Percentiles rank a stretch among this genome's conserved stretches.
phyloP scores from a whole-genome alignment of 176 grass and related monocot species.

The Oryza punctata region DNA sequence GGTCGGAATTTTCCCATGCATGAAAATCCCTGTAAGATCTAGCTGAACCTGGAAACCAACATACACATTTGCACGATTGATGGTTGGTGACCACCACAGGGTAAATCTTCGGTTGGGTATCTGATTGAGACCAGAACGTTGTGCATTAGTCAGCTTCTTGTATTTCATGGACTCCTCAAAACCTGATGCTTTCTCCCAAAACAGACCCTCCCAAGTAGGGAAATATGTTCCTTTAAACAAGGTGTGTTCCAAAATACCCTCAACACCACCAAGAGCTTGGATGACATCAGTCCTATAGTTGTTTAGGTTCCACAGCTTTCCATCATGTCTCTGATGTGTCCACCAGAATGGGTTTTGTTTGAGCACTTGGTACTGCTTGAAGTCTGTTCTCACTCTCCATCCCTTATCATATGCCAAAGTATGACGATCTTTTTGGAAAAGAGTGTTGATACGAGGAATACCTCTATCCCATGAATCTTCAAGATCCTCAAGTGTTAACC shows the following conservation, averaged over 20 bases:
- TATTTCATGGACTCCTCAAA: constrained; percentile 99
- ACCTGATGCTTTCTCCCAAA: constrained; percentile 97
- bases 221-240: constrained; percentile 99
- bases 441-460: constrained; percentile 98
- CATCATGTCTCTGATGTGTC: constrained; percentile 98
- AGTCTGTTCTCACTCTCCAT: constrained; percentile 96
- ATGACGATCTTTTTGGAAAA: constrained; percentile 98
- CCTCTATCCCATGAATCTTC: constrained; percentile 99
- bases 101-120: constrained; percentile 99
- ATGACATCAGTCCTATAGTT: constrained; percentile 99
- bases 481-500: constrained; percentile 93
- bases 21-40: constrained; percentile 89
- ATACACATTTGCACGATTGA: constrained; percentile 91
- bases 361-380: constrained; percentile 99
- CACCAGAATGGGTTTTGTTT: constrained; percentile 99
- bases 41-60: constrained; percentile 94
- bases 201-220: constrained; percentile 97
- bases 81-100: constrained; percentile 95
- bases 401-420: constrained; percentile 96
- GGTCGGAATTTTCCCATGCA: constrained; percentile 99
- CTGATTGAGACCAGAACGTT: constrained; percentile 93
- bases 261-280: constrained; percentile 98
- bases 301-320: constrained; percentile 98
- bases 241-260: constrained; percentile 96
- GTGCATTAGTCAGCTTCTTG: constrained; percentile 98